A percentile compares a stretch with the other conserved stretches of the same genome.
Conservation (phyloP, 2,329 filamentous ascomycete genomes). For the Aspergillus carbonarius region DNA sequence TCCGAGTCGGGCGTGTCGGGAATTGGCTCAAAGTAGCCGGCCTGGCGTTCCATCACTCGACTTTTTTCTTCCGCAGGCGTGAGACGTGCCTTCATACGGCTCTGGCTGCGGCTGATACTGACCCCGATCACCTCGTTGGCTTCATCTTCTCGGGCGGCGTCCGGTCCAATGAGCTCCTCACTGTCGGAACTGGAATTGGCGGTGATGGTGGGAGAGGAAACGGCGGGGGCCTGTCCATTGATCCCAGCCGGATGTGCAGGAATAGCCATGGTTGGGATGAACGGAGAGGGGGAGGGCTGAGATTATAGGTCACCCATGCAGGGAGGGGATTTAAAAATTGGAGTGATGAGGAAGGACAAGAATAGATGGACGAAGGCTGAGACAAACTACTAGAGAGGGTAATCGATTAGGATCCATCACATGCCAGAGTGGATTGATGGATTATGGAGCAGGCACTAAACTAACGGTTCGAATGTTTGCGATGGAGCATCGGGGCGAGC, state of each 20-base stretch:
- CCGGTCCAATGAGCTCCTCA: conserved; percentile 25
- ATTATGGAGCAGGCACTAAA: neutral
- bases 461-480: neutral
- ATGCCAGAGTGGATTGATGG: neutral
- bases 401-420: neutral
- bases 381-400: neutral
- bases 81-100: conserved; percentile 55
- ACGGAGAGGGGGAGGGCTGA: neutral
- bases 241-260: neutral
- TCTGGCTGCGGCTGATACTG: conserved; percentile 59
- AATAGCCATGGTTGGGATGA: neutral
- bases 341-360: neutral
- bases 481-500: neutral
- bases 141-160: conserved; percentile 34
- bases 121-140: conserved; percentile 53
- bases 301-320: neutral
- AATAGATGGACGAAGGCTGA: neutral
- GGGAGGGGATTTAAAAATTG: neutral
- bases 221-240: neutral
- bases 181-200: conserved; percentile 33
- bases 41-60: conserved; percentile 53
- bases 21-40: conserved; percentile 48
- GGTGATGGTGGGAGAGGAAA: conserved; percentile 2
- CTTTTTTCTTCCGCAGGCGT: conserved; percentile 61
- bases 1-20: conserved; percentile 34